These are phyloP conservation scores for Bipolaris cookei DNA, from an alignment of 2,329 filamentous ascomycete genomes.

Conservation along the genomic window DNA sequence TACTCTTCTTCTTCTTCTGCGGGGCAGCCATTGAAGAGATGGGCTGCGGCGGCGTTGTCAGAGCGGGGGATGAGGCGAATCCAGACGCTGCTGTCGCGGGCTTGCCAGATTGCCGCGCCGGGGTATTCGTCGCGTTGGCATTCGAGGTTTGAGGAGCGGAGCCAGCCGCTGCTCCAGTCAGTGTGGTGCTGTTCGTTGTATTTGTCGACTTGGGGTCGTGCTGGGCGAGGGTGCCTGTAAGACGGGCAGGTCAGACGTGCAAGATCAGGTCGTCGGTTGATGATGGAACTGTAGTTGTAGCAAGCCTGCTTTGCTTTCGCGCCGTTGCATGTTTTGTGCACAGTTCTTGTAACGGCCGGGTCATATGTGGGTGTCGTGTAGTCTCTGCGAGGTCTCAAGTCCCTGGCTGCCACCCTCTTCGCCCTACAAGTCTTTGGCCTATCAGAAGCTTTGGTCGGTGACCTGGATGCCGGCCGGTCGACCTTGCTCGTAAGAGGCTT, in stretches of 20 bases:
- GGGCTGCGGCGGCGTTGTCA: not conserved
- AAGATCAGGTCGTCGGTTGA: not conserved
- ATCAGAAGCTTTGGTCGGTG: not conserved
- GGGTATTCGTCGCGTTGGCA: conserved; percentile 1
- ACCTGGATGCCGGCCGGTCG: not conserved
- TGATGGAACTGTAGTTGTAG: not conserved
- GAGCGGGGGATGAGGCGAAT: not conserved
- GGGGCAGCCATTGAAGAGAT: not conserved
- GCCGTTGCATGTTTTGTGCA: not conserved
- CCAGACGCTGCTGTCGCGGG: not conserved
- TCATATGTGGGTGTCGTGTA: not conserved
- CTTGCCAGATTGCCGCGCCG: not conserved
- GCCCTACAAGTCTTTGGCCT: not conserved
- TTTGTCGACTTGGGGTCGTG: not conserved
- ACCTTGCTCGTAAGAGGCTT: conserved; percentile 4
- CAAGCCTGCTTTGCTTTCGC: not conserved
- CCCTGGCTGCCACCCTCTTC: not conserved
- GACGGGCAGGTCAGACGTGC: not conserved
- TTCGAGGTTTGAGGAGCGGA: not conserved
- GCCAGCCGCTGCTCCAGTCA: not conserved
- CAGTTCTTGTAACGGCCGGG: not conserved
- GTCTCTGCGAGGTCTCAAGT: not conserved
- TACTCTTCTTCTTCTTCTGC: not conserved
- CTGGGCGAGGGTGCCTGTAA: not conserved
- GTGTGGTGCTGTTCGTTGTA: not conserved